These are phyloP conservation scores for Gaeumannomyces sp. DNA, from an alignment of 2,329 filamentous ascomycete genomes.

Conservation along the genomic window DNA sequence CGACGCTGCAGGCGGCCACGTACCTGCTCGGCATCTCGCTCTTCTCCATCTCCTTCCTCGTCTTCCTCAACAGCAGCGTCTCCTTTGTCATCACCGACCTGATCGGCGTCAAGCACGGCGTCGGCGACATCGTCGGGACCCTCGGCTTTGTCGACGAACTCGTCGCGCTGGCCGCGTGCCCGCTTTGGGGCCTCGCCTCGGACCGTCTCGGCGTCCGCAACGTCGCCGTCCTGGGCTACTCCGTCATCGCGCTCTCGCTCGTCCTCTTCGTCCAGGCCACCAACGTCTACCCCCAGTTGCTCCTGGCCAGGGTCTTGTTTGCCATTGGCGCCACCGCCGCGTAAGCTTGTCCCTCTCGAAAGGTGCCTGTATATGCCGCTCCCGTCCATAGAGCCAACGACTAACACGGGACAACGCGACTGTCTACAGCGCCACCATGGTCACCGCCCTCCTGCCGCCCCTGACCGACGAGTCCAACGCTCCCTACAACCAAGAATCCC, in stretches of 20 bases:
- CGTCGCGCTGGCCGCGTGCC: slow-evolving; percentile 74
- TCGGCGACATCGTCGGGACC: slow-evolving; percentile 77
- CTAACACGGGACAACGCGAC: background rate
- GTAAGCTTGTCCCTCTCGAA: slow-evolving; percentile 34
- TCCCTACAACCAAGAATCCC: slow-evolving; percentile 14
- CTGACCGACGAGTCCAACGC: slow-evolving; percentile 46
- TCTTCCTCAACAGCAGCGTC: slow-evolving; percentile 79
- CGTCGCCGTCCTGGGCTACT: slow-evolving; percentile 72
- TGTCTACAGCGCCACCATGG: slow-evolving; percentile 70
- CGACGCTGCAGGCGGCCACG: slow-evolving; percentile 56
- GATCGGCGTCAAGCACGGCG: slow-evolving; percentile 64
- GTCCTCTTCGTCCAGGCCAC: slow-evolving; percentile 76
- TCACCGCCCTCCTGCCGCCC: slow-evolving; percentile 84
- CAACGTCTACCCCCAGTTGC: slow-evolving; percentile 82
- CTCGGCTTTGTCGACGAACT: slow-evolving; percentile 81
- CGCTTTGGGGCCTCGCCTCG: slow-evolving; percentile 70
- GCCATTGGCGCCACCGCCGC: slow-evolving; percentile 87
- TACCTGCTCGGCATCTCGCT: slow-evolving; percentile 79
- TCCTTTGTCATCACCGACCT: slow-evolving; percentile 82
- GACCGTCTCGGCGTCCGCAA: slow-evolving; percentile 70
- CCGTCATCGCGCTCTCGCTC: slow-evolving; percentile 71
- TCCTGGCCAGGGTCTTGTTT: slow-evolving; percentile 80
- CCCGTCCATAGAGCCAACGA: background rate
- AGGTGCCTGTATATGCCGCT: background rate
- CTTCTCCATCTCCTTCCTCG: slow-evolving; percentile 83